A percentile compares a stretch with the other conserved stretches of the same genome.
Conservation (phyloP, 179 eudicot species). For the Silene coronaria region DNA sequence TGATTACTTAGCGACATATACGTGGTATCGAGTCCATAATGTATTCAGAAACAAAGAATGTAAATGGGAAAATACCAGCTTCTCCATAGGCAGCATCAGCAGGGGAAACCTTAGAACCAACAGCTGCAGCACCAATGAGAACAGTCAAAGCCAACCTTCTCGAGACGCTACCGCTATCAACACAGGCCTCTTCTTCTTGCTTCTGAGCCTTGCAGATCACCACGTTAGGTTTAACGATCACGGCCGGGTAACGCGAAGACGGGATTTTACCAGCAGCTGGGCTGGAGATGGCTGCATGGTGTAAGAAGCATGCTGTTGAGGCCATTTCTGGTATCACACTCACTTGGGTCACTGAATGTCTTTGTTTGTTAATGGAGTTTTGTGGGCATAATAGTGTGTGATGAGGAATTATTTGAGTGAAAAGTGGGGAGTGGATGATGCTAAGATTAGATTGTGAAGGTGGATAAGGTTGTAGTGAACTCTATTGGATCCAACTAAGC, state of each 20-base stretch:
- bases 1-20: too few relatives aligned
- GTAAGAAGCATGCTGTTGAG: slow-evolving; percentile 75
- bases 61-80: slow-evolving; percentile 46
- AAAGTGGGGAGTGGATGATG: slow-evolving; percentile 32
- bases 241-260: slow-evolving; percentile 35
- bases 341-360: background rate
- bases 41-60: background rate
- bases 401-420: slow-evolving; percentile 26
- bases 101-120: slow-evolving; percentile 79
- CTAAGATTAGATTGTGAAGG: slow-evolving; percentile 38
- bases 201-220: slow-evolving; percentile 69
- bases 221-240: slow-evolving; percentile 37
- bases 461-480: slow-evolving; percentile 43
- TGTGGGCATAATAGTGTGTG: slow-evolving; percentile 17
- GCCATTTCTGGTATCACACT: slow-evolving; percentile 41
- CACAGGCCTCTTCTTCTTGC: slow-evolving; percentile 37
- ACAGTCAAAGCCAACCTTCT: slow-evolving; percentile 75
- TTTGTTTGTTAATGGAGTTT: slow-evolving; percentile 4
- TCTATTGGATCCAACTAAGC: slow-evolving; percentile 37
- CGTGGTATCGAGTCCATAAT: too few relatives aligned
- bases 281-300: slow-evolving; percentile 51
- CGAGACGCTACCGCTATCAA: slow-evolving; percentile 30
- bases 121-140: slow-evolving; percentile 81
- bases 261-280: slow-evolving; percentile 29
- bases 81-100: slow-evolving; percentile 98